phyloP scores from a whole-genome alignment of 805 yeast genomes.

The Saccharomycopsis fibuligera region DNA sequence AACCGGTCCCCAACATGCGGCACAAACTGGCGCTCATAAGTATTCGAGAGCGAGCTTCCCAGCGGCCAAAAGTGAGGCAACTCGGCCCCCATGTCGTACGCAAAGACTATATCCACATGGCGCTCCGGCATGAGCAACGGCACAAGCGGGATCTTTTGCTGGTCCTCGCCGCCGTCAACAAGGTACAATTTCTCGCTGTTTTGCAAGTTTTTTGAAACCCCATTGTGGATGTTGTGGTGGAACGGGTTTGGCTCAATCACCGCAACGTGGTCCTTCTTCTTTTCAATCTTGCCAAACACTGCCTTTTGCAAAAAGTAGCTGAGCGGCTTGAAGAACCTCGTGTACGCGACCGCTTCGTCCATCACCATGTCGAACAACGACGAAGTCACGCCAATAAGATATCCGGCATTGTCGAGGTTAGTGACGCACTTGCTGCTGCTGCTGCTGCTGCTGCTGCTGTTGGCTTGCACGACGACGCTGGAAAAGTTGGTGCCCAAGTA shows the following conservation, averaged over 20 bases:
- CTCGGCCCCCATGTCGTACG: constrained; percentile 59
- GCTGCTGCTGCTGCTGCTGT: too few relatives aligned
- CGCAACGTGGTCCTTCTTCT: constrained; percentile 15
- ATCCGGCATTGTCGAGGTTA: constrained; percentile 79
- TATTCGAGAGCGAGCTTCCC: constrained; percentile 51
- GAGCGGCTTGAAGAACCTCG: constrained; percentile 7
- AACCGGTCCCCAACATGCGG: constrained; percentile 41
- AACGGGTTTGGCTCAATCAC: constrained; percentile 63
- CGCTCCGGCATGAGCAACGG: constrained; percentile 52
- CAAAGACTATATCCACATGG: constrained; percentile 46
- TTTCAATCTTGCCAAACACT: background rate
- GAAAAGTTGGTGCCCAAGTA: constrained; percentile 61
- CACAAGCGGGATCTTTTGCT: constrained; percentile 47
- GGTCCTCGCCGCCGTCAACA: constrained; percentile 60
- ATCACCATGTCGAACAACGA: constrained; percentile 62
- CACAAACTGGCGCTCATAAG: constrained; percentile 54
- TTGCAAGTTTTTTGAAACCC: constrained; percentile 20
- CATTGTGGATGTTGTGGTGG: constrained; percentile 34
- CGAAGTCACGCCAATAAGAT: constrained; percentile 62
- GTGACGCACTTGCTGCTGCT: constrained; percentile 33
- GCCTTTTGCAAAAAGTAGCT: background rate
- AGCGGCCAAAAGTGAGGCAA: constrained; percentile 50
- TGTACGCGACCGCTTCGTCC: constrained; percentile 31
- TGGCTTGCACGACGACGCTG: constrained; percentile 58
- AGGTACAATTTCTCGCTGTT: constrained; percentile 23